Evolutionary conservation across 1,139 yeast species (phyloP), one percentile per base, ranked within the genome.

Genomic region (Pichia inconspicua): DNA sequence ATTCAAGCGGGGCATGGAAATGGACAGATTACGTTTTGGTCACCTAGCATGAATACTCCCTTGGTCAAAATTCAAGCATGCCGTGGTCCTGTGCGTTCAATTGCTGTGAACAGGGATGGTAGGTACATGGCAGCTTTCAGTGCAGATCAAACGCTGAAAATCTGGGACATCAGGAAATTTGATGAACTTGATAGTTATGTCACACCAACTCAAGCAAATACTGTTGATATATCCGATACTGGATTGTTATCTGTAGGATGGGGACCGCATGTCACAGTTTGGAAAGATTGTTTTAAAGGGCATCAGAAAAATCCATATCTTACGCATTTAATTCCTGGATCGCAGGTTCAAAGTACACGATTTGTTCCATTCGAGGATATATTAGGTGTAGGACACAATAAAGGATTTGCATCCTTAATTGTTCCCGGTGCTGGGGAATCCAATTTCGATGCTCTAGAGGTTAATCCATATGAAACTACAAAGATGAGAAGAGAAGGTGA

Each of bases 381-480:
- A 25, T 73, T 94, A 31, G 96, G 97, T 22, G 78, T 85, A 9
- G 97, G 97, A 2, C 95, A 89, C 63, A 74, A 78, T 45, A 68
- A 71, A 14, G 97, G 97, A 25, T 74, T 89, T 48, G 78, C 84
- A 27, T 84, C 94, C 25, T 61, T 94, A 49, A 84, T 94, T 56
- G 77, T 92, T 49, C 98, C 99, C 37, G 99, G 99, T 38, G 73
- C 97, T 45, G 99, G 98, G 72, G 98, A 94, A 69, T 97, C 98
- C 53, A 94, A 94, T 69, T 90, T 78, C 64, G 99, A 94, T 71
- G 90, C 98, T 2, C 70, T 89, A 62, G 98, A 94, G 67, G 69
- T 83, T 60, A 94, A 94, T 67, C 98, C 98, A 53, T 94, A 76
- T 69, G 96, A 88, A 68, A 78, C 94, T 25, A 82, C 89, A 44